Percentiles rank a stretch among this genome's conserved stretches.
Conservation (phyloP, 2,329 filamentous ascomycete species). For the Septoria linicola region DNA sequence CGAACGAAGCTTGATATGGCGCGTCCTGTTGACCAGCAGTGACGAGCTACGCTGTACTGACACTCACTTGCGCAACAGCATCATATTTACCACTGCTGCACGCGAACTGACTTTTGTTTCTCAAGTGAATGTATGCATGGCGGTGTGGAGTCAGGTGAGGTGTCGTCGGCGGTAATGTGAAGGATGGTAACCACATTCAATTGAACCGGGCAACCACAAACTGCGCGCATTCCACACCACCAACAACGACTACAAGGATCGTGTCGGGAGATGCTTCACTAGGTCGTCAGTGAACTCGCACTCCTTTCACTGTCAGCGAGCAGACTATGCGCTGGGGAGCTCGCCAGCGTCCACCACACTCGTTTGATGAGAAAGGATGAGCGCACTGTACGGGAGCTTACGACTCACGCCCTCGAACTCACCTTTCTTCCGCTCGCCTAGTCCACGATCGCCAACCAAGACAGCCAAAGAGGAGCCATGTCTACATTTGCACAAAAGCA, state of each 20-base stretch:
- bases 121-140: too few species aligned
- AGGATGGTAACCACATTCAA: not conserved
- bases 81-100: too few species aligned
- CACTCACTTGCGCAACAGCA: too few species aligned
- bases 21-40: too few species aligned
- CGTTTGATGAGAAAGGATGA: constrained; percentile 23
- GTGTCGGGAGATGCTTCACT: not conserved
- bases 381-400: constrained; percentile 32
- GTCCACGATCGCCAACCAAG: constrained; percentile 63
- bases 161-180: too few species aligned
- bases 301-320: not conserved
- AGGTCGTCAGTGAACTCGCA: not conserved
- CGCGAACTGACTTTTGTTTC: too few species aligned
- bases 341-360: constrained; percentile 24
- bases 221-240: not conserved
- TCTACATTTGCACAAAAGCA: constrained; percentile 76
- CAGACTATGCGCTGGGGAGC: constrained; percentile 13
- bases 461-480: constrained; percentile 45
- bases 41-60: too few species aligned
- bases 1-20: not conserved
- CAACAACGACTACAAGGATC: not conserved
- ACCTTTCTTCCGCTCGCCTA: constrained; percentile 60
- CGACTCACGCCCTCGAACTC: constrained; percentile 70
- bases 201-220: not conserved
- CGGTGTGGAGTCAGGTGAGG: too few species aligned